Evolutionary conservation across 2,329 filamentous ascomycete species (phyloP), one percentile per base, ranked within the genome.

Genomic region (Sporothrix dimorphospora): DNA sequence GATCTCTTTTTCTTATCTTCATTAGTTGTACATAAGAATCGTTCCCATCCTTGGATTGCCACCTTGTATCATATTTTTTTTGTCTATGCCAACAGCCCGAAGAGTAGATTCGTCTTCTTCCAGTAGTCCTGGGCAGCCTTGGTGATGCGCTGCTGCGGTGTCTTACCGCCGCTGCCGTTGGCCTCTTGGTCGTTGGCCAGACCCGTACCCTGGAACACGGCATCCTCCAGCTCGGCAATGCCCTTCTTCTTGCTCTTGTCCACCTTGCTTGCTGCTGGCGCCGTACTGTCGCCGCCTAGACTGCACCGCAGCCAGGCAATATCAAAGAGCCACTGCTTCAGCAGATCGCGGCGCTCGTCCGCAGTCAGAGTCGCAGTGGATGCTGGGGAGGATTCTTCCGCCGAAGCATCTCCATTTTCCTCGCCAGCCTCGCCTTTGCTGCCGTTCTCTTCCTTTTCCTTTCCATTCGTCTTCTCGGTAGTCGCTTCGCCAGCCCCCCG

Each of bases 91-190:
- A 98, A 81, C 72, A 97, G 82, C 1, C 92, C 94, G 81, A 98
- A 97, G 34, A 98, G 81, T 74, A 98, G 81, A 79, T 88, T 91
- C 12, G 92, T 96, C 77, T 92, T 89, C 83, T 91, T 93, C 89
- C 93, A 96, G 80, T 96, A 97, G 69, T 94, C 93, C 61, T 86
- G 83, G 6, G 93, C 88, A 19, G 85, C 83, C 80, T 91, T 92
- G 75, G 79, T 81, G 49, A 97, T 80, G 74, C 88, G 88, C 59
- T 85, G 81, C 19, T 82, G 83, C 6, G 80, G 82, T 12, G 83
- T 80, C 38, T 86, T 83, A n/a, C 27, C 53, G 4, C 86, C 78
- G 0, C 86, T 85, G 7, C 11, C 30, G 27, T 30, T 51, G 47
- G 21, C 38, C 3, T 42, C 69, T 9, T 45, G 21, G 16, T 42